Base-by-base conservation (phyloP, 768 basidiomycete species). In the Fomitopsis serialis region DNA sequence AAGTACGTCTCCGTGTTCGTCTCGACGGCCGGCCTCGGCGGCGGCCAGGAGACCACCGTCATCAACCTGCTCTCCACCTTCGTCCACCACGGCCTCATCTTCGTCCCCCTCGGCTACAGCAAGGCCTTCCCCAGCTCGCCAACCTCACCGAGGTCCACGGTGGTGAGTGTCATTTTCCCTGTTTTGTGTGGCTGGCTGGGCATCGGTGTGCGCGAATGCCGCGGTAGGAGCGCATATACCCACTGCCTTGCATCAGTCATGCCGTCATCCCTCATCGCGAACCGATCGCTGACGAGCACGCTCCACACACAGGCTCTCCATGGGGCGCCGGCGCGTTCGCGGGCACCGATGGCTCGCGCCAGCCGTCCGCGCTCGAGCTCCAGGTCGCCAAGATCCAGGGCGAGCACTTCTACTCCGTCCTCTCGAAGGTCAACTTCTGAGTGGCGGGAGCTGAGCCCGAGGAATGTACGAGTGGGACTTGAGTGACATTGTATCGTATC, bases 311-410 rank as follows among this genome's bases (percentile, higher is more conserved):
- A 85, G 87, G 88, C 43, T 85, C 85, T 19, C 79, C 91, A 0
- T 94, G 84, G 81, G 91, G 91, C 58, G 83, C 87, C n/a, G 89
- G 86, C 44, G 86, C 86, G 29, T 73, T 80, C 59, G 74, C 85
- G 12, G 75, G 72, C 42, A 63, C 68, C 9, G 75, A 78, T 54
- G 84, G 83, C 40, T 50, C 49, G 35, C 83, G 87, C 59, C 77
- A 81, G 60, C 85, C 87, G 22, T 44, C 56, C 8, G 42, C 56
- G 19, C 59, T 60, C 42, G 59, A 60, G 56, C 54, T 72, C 68
- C 63, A 57, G 67, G 23, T 60, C 10, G 81, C 80, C 4, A 58
- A 50, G 11, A 66, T 73, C 37, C 84, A 87, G 58, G 85, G 84
- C 51, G 63, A 65, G 46, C 55, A 66, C 13, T 87, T 86, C 68